Evolutionary conservation across 108 stramenopile genomes (phyloP), one percentile per base, ranked within the genome.

Genomic region (Nannochloropsis granulata): DNA sequence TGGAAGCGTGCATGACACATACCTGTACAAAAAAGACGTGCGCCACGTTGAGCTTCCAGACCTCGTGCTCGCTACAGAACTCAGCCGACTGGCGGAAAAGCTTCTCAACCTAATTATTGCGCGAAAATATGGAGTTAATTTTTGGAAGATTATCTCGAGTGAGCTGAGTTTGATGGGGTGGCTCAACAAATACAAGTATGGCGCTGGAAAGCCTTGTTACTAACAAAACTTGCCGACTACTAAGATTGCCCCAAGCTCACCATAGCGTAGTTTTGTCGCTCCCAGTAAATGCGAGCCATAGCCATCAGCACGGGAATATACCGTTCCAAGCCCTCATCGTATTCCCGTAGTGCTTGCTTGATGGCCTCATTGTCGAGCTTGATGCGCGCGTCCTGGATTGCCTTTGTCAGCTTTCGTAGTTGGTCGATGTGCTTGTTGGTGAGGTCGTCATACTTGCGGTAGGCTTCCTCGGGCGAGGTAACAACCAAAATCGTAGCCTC

Each of bases 11-110:
- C 34, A 34, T 34, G 5, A 34, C 34, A 5, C 34, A 34, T 44
- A 93, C 91, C 84, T 94, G 94, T 86, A 93, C 92, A 89, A 96
- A 96, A 79, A 94, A 92, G 24, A 93, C 90, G 83, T 95, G 95
- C 23, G 93, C 95, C 44, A 95, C 92, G 84, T 95, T 95, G 34
- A 93, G 82, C 82, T 90, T 92, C 93, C 94, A 96, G 10, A 88
- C 86, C 24, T 93, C 92, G 82, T 93, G 88, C 83, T 93, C 93
- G 8, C 86, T 81, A 88, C 95, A 95, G 84, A 95, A 94, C 83
- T 95, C 95, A 7, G 92, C 89, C n/a, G 82, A 82, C 78, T 94
- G 91, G 13, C 90, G 82, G 83, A 96, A 94, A 42, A 95, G 84
- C 45, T 91, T 83, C 87, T 96, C 94, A 0, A 94, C 56, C 56